phyloP scores from a whole-genome alignment of 805 yeast genomes.

The Metschnikowia anglica region DNA sequence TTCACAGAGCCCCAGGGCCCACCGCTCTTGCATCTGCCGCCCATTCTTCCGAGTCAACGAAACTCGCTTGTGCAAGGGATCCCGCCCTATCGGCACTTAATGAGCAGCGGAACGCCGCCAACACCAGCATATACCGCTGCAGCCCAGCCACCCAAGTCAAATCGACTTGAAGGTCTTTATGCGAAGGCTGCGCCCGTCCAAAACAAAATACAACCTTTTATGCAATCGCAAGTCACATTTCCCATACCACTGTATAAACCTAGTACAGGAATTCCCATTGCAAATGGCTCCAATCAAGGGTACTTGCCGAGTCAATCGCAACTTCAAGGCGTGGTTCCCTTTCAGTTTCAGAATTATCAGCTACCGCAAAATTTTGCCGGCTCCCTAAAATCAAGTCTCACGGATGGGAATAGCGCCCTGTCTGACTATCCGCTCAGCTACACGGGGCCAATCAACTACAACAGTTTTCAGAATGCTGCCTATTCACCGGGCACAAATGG shows the following conservation, averaged over 20 bases:
- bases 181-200: too few relatives aligned
- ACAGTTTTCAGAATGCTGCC: background rate
- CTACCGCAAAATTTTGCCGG: background rate
- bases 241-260: background rate
- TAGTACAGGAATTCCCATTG: background rate
- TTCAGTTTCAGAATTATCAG: constrained; percentile 6
- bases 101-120: background rate
- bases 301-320: constrained; percentile 8
- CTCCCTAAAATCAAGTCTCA: background rate
- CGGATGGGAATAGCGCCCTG: background rate
- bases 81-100: constrained; percentile 12
- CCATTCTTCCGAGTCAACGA: constrained; percentile 20
- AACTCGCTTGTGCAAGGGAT: constrained; percentile 10
- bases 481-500: background rate
- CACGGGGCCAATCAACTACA: background rate
- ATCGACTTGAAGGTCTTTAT: too few relatives aligned
- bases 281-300: background rate
- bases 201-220: background rate
- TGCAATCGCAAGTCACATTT: constrained; percentile 5
- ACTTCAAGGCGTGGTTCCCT: constrained; percentile 6
- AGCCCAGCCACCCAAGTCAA: too few relatives aligned
- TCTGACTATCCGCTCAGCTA: background rate
- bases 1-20: constrained; percentile 11
- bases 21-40: constrained; percentile 18
- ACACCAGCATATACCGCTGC: background rate